phyloP scores from a whole-genome alignment of 306 rosid species.

The Crotalaria pallida region DNA sequence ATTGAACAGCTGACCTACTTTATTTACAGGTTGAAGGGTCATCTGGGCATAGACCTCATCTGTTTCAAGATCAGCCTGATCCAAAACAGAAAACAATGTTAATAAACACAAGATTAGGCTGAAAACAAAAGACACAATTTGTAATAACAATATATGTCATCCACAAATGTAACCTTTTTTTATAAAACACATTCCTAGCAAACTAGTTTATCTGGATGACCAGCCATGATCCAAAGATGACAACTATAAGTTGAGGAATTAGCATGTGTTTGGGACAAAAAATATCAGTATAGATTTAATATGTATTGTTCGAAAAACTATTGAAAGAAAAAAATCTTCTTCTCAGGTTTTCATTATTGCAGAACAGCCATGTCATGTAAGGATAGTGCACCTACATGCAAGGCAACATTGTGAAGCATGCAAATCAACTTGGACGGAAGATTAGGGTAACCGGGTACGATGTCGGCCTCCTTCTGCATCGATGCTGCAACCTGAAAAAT shows the following conservation, averaged over 20 bases:
- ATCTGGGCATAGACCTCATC: slow-evolving; percentile 95
- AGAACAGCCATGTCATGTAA: too few relatives aligned
- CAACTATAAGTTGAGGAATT: too few relatives aligned
- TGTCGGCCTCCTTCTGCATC: slow-evolving; percentile 92
- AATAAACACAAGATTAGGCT: neutral
- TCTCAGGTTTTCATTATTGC: too few relatives aligned
- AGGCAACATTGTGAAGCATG: too few relatives aligned
- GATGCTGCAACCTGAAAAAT: slow-evolving; percentile 87
- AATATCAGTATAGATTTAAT: too few relatives aligned
- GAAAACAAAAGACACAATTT: neutral
- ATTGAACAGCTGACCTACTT: slow-evolving; percentile 73
- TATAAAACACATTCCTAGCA: neutral
- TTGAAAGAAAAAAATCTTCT: too few relatives aligned
- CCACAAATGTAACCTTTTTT: neutral
- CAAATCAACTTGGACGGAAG: too few relatives aligned
- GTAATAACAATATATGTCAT: neutral
- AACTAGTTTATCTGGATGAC: neutral
- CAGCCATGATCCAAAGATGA: too few relatives aligned
- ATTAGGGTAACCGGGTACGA: slow-evolving; percentile 83
- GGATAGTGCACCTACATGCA: too few relatives aligned
- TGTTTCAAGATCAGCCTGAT: slow-evolving; percentile 88
- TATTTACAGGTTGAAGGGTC: slow-evolving; percentile 96
- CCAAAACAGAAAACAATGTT: slow-evolving; percentile 12
- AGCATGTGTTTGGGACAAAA: too few relatives aligned
- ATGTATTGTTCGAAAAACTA: too few relatives aligned